Evolutionary conservation across 1,139 yeast genomes (phyloP), one percentile per base, ranked within the genome.

Genomic region (Dujonia santamariae): DNA sequence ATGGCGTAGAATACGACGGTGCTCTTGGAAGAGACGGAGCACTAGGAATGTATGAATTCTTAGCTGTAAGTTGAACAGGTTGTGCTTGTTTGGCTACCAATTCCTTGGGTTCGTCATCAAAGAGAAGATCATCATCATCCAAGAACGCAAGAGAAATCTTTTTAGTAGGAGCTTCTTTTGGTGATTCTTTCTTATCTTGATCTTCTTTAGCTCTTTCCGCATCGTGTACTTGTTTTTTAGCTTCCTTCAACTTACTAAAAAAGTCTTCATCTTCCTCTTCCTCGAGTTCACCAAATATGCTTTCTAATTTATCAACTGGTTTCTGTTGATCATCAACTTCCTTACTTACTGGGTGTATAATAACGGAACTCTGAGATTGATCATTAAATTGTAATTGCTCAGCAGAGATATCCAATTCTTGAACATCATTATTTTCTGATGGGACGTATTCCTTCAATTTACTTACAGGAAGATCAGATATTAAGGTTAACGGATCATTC

Each of bases 231-330:
- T 13, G 24, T 6, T 11, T 13, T 28, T 11, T 14, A 27, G 30
- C 27, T n/a, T 15, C 5, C 12, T 31, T 15, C 3, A 13, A n/a
- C 28, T 19, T 17, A 15, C 26, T 22, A 4, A 50, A 48, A 16
- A 42, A 48, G 20, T 45, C 47, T 19, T 50, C 54, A 11, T 40
- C 38, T 23, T 24, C 35, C 11, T 26, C 32, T 15, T 23, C 38
- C 16, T 28, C 36, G 4, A 26, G 11, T 12, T 35, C 44, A 12
- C 34, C 37, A 38, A 50, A 47, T 14, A 51, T 39, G 6, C 38
- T 40, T 18, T 46, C 51, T 8, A 47, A 32, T 18, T 38, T 37
- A 4, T 34, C 31, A 8, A 15, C 15, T 22, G n/a, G n/a, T n/a
- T n/a, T n/a, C n/a, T n/a, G n/a, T n/a, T n/a, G n/a, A n/a, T n/a